These are phyloP conservation scores for Picea glauca DNA, from an alignment of 75 land plant species.

Conservation along the genomic window DNA sequence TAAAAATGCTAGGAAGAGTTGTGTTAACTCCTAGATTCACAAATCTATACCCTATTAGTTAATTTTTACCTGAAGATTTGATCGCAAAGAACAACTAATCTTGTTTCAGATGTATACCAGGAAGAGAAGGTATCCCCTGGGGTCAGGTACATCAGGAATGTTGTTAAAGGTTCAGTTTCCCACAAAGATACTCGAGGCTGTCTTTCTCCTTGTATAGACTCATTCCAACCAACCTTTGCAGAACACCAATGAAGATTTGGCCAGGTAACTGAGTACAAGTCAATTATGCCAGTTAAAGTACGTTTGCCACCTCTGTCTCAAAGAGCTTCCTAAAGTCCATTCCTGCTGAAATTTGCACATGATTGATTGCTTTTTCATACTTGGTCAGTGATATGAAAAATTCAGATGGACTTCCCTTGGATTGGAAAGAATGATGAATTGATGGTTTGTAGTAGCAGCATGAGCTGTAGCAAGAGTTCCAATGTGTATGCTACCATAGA, in stretches of 20 bases:
- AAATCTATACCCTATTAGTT: no score
- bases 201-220: constrained; percentile 85
- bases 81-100: constrained; percentile 4
- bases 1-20: no score
- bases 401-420: constrained; percentile 93
- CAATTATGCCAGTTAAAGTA: constrained; percentile 89
- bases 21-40: no score
- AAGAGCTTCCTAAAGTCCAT: constrained; percentile 94
- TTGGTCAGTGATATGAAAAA: constrained; percentile 82
- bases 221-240: constrained; percentile 91
- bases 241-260: constrained; percentile 86
- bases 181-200: constrained; percentile 86
- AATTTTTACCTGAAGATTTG: no score
- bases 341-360: constrained; percentile 78
- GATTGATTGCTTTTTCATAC: constrained; percentile 76
- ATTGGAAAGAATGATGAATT: constrained; percentile 82
- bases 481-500: constrained; percentile 94
- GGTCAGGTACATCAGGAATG: constrained; percentile 82
- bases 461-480: constrained; percentile 94
- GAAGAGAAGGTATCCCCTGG: constrained; percentile 45
- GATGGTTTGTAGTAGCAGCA: constrained; percentile 84
- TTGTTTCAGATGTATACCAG: constrained; percentile 16
- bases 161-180: constrained; percentile 91
- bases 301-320: constrained; percentile 90
- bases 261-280: constrained; percentile 74